Evolutionary conservation across 208 protist species (phyloP), one percentile per base, ranked within the genome.

Genomic region (Trypanosoma scelopori): DNA sequence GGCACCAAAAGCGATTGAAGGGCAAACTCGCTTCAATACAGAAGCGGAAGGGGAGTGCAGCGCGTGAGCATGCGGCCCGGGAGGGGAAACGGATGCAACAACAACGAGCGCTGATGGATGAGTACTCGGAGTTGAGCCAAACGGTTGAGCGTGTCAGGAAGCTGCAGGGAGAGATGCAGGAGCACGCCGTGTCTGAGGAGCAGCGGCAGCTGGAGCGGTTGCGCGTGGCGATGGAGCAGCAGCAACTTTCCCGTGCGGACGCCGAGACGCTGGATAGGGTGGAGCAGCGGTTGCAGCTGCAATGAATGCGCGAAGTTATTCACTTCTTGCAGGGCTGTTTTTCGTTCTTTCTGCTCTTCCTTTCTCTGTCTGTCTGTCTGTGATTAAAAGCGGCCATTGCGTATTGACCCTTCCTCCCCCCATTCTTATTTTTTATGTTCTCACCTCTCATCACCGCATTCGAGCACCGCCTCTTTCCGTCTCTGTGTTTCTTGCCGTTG

Each of bases 1-100:
- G 56, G 46, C 49, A 62, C 56, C 59, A 45, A 13, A 39, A 42
- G 27, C 12, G 42, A 15, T 43, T 82, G 37, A 16, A 63, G 28
- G 58, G 47, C n/a, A 58, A 73, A 23, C 66, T 80, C 30, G 43
- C 55, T 6, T 22, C 59, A 23, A 42, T 72, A 6, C 55, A 60
- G 25, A 49, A 51, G 39, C 60, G 74, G 42, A 64, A 65, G 49
- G 35, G 6, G 11, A 65, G 49, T 5, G 55, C 75, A 6, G 47
- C 49, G 11, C 59, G 45, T 27, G 66, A 65, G 63, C 48, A 56
- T 22, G 49, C 32, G 1, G 30, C 46, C 48, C 61, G 76, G 15
- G 55, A 72, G 55, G 46, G 39, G 27, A 45, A 74, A 61, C 65
- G 69, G 42, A 37, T n/a, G 6, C 42, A 74, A 41, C 49, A 58